phyloP scores from a whole-genome alignment of 768 basidiomycete species.

The Udeniomyces megalosporus region DNA sequence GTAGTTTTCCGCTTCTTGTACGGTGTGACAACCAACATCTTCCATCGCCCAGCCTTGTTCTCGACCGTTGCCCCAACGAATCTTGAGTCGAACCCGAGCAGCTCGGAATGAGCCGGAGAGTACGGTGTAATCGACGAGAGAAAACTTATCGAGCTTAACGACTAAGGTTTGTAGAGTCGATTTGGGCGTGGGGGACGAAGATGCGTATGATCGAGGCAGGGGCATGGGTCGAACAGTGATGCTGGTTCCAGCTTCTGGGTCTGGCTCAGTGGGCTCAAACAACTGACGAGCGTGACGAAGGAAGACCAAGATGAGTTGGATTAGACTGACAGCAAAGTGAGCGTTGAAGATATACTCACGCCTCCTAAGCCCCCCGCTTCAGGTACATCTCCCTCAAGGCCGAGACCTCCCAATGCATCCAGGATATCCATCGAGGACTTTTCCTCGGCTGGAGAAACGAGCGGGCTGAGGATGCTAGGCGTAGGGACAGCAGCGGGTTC shows the following conservation, averaged over 20 bases:
- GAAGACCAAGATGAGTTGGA: neutral
- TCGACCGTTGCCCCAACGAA: conserved; percentile 54
- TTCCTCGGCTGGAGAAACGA: conserved; percentile 1
- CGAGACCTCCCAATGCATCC: conserved; percentile 36
- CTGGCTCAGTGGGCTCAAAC: conserved; percentile 26
- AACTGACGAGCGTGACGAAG: neutral
- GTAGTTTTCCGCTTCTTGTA: conserved; percentile 73
- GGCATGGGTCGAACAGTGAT: conserved; percentile 47
- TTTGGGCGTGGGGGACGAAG: conserved; percentile 57
- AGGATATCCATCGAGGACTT: neutral
- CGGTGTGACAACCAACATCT: conserved; percentile 61
- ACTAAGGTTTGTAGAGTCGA: conserved; percentile 36
- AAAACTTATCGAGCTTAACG: conserved; percentile 44
- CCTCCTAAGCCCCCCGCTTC: conserved; percentile 35
- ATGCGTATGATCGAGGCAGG: conserved; percentile 63
- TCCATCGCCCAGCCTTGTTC: conserved; percentile 61
- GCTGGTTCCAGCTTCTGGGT: conserved; percentile 35
- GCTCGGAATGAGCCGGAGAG: conserved; percentile 60
- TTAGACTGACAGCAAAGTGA: neutral
- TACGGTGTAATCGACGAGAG: conserved; percentile 48
- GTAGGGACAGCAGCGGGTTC: neutral
- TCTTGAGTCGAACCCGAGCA: conserved; percentile 50
- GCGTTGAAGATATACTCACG: neutral
- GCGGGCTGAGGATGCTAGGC: neutral
- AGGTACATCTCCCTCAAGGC: conserved; percentile 32